Base-by-base conservation (phyloP, 441 rosid species). In the Erodium moschatum region DNA sequence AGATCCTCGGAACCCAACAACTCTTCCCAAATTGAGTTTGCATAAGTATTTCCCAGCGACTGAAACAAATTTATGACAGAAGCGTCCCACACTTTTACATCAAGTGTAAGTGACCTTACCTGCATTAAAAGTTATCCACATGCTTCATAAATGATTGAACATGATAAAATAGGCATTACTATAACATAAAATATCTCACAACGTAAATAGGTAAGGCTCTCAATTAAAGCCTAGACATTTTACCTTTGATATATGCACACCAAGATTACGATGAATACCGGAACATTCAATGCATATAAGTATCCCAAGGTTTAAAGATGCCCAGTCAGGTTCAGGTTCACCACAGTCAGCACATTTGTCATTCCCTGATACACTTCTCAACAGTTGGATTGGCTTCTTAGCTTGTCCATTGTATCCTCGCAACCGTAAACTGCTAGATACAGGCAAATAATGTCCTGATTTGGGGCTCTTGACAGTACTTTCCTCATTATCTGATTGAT, bases 301-400 rank as follows among this genome's bases (percentile, higher is more conserved):
- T 81, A 92, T 88, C 20, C 99, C 98, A 9, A 92, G 85, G 77
- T 95, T 92, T 73, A 95, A 82, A 69, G 99, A 96, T 33, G 99
- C 98, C 99, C 99, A 96, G 80, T 96, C 97, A 65, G 98, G 99
- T 82, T 96, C 99, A 65, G 88, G 85, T 72, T 96, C 88, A 74
- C 99, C 92, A 85, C 99, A 96, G 83, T 96, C 99, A 38, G 99
- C 99, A 87, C 98, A 92, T 76, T 81, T 92, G 69, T 90, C 98
- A 77, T 96, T 96, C 67, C 99, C 99, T 76, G 85, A 79, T 20
- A 92, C 97, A 79, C 83, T 86, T 60, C 80, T 84, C 73, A 92
- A 71, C 70, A 88, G 83, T 70, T 89, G 97, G 74, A 96, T 88
- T 74, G 99, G 97, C 85, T 92, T 96, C 85, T 96, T 98, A 80